Conservation (phyloP, 768 basidiomycete genomes). For the Coprinellus micaceus region DNA sequence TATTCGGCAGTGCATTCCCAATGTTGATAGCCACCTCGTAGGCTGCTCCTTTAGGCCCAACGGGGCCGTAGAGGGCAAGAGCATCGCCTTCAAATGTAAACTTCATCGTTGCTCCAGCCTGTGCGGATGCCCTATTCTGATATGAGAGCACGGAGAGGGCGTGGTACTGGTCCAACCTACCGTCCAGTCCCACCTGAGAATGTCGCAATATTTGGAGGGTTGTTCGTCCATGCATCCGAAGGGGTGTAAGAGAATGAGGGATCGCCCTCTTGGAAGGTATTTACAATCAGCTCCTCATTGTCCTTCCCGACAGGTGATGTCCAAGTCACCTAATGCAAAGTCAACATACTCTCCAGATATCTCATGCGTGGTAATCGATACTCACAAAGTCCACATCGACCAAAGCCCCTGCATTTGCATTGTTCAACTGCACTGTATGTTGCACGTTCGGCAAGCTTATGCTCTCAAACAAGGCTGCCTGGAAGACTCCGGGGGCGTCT, state of each 20-base stretch:
- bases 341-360: too few species aligned
- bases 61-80: constrained; percentile 37
- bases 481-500: constrained; percentile 29
- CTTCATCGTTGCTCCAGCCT: constrained; percentile 17
- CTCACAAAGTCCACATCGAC: constrained; percentile 51
- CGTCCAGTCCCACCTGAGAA: constrained; percentile 46
- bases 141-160: background rate
- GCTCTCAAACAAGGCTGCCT: constrained; percentile 37
- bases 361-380: too few species aligned
- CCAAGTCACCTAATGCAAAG: constrained; percentile 29
- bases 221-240: constrained; percentile 29
- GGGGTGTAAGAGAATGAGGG: constrained; percentile 35
- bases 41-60: constrained; percentile 27
- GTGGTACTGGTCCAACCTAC: constrained; percentile 21
- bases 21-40: constrained; percentile 31
- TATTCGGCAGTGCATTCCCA: constrained; percentile 9
- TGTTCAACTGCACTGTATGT: constrained; percentile 38
- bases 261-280: constrained; percentile 33
- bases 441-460: constrained; percentile 27
- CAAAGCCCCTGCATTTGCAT: constrained; percentile 18
- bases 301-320: constrained; percentile 24
- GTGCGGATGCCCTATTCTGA: constrained; percentile 14
- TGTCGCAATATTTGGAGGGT: constrained; percentile 30
- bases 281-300: constrained; percentile 21
- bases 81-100: constrained; percentile 29